These are phyloP conservation scores for Nannochloropsis granulata DNA, from an alignment of 108 stramenopile species.

Conservation along the genomic window DNA sequence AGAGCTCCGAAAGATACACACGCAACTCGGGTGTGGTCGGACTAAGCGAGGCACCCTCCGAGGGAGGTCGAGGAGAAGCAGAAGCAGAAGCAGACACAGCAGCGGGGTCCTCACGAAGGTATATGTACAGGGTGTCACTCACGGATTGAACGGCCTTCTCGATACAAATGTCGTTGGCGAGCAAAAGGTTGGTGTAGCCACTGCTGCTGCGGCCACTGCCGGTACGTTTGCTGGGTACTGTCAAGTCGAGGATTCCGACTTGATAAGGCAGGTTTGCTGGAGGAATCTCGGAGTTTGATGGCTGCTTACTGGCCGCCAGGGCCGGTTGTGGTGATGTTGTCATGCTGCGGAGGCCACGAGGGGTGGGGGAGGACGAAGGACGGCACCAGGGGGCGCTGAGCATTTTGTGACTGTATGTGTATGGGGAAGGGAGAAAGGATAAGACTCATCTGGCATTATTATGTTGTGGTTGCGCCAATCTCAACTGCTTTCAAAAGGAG, in stretches of 20 bases:
- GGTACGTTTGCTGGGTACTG: background rate
- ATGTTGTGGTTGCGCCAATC: too few relatives aligned
- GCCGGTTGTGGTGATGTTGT: background rate
- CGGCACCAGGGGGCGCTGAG: background rate
- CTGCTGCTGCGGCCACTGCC: background rate
- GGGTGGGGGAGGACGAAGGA: background rate
- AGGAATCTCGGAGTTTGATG: background rate
- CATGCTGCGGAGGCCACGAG: background rate
- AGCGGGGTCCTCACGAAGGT: background rate
- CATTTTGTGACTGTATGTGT: background rate
- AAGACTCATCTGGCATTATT: too few relatives aligned
- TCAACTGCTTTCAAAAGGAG: too few relatives aligned
- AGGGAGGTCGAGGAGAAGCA: background rate
- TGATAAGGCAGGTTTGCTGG: background rate
- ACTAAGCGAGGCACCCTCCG: background rate
- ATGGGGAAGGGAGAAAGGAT: background rate
- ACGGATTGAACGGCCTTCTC: background rate
- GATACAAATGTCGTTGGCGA: background rate
- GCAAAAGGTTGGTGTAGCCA: background rate
- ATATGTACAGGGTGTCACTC: background rate
- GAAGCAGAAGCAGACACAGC: background rate
- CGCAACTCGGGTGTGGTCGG: background rate
- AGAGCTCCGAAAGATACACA: conserved; percentile 21
- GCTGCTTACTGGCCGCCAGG: too few relatives aligned
- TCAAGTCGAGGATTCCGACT: background rate